These are phyloP conservation scores for Brassica juncea DNA, from an alignment of 345 rosid species.

Conservation along the genomic window DNA sequence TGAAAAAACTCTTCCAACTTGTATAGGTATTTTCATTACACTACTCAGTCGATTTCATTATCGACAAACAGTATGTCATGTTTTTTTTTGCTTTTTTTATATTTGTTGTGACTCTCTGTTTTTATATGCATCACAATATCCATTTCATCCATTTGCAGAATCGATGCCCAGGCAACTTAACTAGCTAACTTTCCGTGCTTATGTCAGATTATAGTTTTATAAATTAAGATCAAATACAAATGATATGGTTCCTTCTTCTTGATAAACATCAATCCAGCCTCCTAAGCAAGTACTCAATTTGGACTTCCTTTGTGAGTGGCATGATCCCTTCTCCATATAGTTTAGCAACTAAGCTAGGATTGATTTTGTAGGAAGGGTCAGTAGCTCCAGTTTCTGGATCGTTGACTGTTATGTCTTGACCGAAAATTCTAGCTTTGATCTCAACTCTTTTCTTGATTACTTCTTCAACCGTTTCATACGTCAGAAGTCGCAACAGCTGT, in stretches of 20 bases:
- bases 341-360: conserved; percentile 55
- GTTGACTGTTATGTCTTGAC: conserved; percentile 44
- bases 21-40: too few species aligned
- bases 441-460: conserved; percentile 58
- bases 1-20: too few species aligned
- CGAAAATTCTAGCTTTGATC: conserved; percentile 51
- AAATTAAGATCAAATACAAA: conserved; percentile 18
- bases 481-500: conserved; percentile 53
- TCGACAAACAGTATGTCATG: too few species aligned
- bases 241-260: not conserved
- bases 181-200: conserved; percentile 6
- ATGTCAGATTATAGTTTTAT: conserved; percentile 11
- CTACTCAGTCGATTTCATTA: too few species aligned
- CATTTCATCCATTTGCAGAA: conserved; percentile 84
- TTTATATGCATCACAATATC: conserved; percentile 77
- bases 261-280: conserved; percentile 49
- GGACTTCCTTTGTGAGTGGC: conserved; percentile 75
- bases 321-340: conserved; percentile 61
- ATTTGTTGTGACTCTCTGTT: not conserved
- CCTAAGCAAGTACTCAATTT: conserved; percentile 61
- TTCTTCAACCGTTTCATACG: conserved; percentile 55
- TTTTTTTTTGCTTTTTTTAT: too few species aligned
- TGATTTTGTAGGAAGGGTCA: conserved; percentile 56
- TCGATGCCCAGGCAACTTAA: conserved; percentile 50
- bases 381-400: conserved; percentile 13